Evolutionary conservation across 768 basidiomycete species (phyloP), one percentile per base, ranked within the genome.

Genomic region (Tulasnella sp.): DNA sequence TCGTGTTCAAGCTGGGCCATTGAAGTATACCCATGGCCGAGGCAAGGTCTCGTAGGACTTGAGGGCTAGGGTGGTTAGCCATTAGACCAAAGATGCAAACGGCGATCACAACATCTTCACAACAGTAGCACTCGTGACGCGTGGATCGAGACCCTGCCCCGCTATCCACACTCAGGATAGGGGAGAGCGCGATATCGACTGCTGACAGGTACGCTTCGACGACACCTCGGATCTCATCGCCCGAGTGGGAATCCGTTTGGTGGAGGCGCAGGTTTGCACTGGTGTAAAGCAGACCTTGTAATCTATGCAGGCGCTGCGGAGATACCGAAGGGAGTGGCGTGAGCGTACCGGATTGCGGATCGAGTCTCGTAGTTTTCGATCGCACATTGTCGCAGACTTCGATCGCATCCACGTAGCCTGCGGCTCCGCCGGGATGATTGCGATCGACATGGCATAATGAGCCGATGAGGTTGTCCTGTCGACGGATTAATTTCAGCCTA

Each of bases 281-380:
- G 19, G 73, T 75, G 60, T 75, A 73, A 45, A 77, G 67, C 42
- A 78, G 70, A 64, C 75, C 75, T 65, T 78, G 77, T 5, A 79
- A 65, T 4, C 76, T 73, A 56, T 74, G 76, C 3, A 72, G 64
- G 53, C 73, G 75, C 54, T 58, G 66, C 24, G 67, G 65, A 7
- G 73, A 67, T 0, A 75, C 34, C 7, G 34, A 38, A 15, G 34
- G 15, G 7, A 38, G 15, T 38, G 34, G 34, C 5, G 15, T 56
- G 19, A 52, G 23, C 9, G 34, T 38, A 65, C 15, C 4, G 65
- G 64, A 3, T 65, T 56, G n/a, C 21, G n/a, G 3, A 56, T 53
- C 10, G 63, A 65, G 3, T 62, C 62, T 15, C 51, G 42, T 10
- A 34, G 32, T 45, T 58, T 19, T 11, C 29, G 62, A 58, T 56